A percentile compares a stretch with the other conserved stretches of the same genome.
These are phyloP conservation scores for Solanum peruvianum DNA, from an alignment of 257 asterid species.

Conservation along the genomic window DNA sequence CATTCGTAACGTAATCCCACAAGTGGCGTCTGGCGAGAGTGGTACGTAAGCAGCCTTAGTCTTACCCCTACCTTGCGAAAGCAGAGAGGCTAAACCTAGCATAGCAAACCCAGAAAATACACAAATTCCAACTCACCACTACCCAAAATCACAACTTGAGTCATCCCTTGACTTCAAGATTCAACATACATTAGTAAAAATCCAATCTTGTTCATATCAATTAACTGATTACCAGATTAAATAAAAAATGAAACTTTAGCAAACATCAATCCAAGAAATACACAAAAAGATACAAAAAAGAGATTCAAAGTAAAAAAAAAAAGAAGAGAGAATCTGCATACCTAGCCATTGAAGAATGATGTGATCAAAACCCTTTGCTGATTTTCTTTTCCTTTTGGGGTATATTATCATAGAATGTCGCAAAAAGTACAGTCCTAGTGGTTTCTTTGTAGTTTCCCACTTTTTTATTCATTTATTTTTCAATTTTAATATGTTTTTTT, in stretches of 20 bases:
- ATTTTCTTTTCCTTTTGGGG: background rate
- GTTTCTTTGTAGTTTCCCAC: background rate
- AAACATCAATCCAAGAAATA: background rate
- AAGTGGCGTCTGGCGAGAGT: background rate
- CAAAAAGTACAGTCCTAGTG: background rate
- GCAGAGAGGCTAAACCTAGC: background rate
- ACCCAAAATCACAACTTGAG: background rate
- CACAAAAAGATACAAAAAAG: background rate
- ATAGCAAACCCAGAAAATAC: background rate
- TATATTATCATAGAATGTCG: background rate
- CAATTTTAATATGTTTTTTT: background rate
- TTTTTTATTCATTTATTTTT: background rate
- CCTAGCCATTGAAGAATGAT: constrained; percentile 4
- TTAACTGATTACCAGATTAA: background rate
- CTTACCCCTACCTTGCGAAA: background rate
- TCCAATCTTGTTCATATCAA: background rate
- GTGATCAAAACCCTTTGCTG: background rate
- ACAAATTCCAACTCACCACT: background rate
- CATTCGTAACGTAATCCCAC: background rate
- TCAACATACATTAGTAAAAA: background rate
- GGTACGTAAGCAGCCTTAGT: background rate
- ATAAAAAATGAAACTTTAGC: background rate
- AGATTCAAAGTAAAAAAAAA: background rate
- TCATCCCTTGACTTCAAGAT: background rate
- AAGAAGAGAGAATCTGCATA: background rate